Evolutionary conservation across 106 monocot genomes (phyloP).

Genomic region (Apostasia shenzhenica): DNA sequence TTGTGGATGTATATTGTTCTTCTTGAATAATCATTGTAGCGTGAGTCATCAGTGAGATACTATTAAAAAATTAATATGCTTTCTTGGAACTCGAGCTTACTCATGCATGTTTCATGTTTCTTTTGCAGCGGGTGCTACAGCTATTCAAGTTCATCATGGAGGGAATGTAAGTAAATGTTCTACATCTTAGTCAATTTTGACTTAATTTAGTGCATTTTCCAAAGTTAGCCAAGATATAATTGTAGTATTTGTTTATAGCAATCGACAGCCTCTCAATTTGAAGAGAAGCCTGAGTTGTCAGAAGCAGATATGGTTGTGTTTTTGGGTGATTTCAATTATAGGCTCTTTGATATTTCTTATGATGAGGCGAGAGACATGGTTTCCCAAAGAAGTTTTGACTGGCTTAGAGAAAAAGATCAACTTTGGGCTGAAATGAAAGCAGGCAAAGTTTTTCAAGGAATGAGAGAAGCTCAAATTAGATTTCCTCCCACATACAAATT

Average conservation of each 20-base stretch:
- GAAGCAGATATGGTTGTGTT: conserved; percentile 41
- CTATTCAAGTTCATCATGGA: conserved; percentile 18
- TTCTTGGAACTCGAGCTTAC: too few relatives aligned
- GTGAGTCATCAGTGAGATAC: too few relatives aligned
- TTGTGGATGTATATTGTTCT: too few relatives aligned
- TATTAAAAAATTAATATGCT: too few relatives aligned
- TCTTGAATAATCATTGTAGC: too few relatives aligned
- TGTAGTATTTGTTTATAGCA: conserved; percentile 4
- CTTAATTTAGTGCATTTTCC: not conserved
- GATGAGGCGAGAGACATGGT: conserved; percentile 43
- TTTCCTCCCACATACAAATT: conserved; percentile 34
- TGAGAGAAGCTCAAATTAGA: conserved; percentile 25
- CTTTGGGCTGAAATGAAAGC: conserved; percentile 32
- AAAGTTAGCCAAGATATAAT: too few relatives aligned
- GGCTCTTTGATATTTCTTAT: conserved; percentile 27
- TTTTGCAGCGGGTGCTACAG: conserved; percentile 16
- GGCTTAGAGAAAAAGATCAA: conserved; percentile 43
- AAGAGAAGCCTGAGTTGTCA: conserved; percentile 34
- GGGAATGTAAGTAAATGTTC: conserved; percentile 17
- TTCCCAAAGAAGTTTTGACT: conserved; percentile 43
- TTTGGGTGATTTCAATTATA: conserved; percentile 41
- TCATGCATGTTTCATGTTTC: not conserved
- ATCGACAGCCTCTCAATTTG: conserved; percentile 16
- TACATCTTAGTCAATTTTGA: not conserved
- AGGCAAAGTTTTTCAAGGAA: conserved; percentile 38